Base-by-base conservation (phyloP, 495 filamentous ascomycete genomes). In the Bacidia gigantensis region DNA sequence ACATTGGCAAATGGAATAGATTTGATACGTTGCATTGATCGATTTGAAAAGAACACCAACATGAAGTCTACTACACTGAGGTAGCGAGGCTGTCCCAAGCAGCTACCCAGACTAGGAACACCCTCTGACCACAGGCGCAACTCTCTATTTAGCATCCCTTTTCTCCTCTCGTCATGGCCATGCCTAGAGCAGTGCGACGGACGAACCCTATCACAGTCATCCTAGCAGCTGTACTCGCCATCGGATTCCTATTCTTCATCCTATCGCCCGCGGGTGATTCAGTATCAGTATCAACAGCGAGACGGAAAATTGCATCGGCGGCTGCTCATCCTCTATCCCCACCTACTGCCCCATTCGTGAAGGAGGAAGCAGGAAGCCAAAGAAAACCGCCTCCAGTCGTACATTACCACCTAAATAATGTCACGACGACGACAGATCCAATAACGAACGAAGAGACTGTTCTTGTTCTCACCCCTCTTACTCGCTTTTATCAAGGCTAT, bases 321-420 rank as follows among this genome's bases (percentile, higher is more conserved):
- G 85, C 83, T 42, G 71, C 80, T 49, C 79, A 87, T 62, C 79
- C 78, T 53, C 76, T 89, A 59, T 92, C 86, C 12, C 88, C 87
- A 49, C 89, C 88, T 3, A 85, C 82, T 17, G 81, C 85, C 44
- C 83, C 87, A n/a, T 89, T 89, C 67, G 69, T 78, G 58, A 88
- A 90, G 67, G 67, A 73, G 49, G 73, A 70, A 54, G 54, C 77
- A 38, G 62, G 75, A 49, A 78, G 78, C 39, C 68, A 73, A 52
- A 55, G 68, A 43, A 69, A 76, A 29, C 80, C 87, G 12, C 88
- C 90, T 18, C 90, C 90, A n/a, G 88, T 98, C 22, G 78, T 86
- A 12, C 92, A 87, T 66, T 98, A 96, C 72, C 77, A 94, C 60
- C 79, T 98, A 60, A 97, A 96, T 71, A 86, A 84, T 65, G 74